A percentile compares a stretch with the other conserved stretches of the same genome.
These are phyloP conservation scores for Salvia miltiorrhiza DNA, from an alignment of 257 asterid genomes.

Conservation along the genomic window DNA sequence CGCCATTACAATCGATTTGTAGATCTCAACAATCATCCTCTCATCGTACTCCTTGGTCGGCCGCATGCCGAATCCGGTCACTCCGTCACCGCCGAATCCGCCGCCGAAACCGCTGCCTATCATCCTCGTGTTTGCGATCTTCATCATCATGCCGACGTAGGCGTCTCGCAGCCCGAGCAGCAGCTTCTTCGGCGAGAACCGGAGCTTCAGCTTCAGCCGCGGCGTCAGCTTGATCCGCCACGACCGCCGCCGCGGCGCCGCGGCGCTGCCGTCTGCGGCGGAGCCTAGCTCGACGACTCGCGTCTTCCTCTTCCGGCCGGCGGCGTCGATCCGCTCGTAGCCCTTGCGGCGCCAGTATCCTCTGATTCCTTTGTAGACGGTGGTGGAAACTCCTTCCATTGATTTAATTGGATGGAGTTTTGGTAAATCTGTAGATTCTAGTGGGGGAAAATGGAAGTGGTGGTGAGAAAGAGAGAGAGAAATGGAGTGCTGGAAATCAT, in stretches of 20 bases:
- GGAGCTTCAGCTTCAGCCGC: conserved; percentile 43
- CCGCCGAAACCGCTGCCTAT: conserved; percentile 29
- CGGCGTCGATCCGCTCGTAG: conserved; percentile 41
- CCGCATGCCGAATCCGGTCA: conserved; percentile 42
- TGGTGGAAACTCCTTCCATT: conserved; percentile 44
- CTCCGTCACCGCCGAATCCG: conserved; percentile 19
- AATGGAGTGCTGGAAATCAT: conserved; percentile 25
- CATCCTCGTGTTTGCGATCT: conserved; percentile 37
- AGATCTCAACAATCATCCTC: conserved; percentile 58
- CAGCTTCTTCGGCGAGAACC: conserved; percentile 61
- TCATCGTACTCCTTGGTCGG: conserved; percentile 59
- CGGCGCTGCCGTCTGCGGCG: background rate
- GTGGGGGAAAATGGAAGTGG: background rate
- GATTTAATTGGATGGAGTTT: background rate
- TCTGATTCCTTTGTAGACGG: conserved; percentile 33
- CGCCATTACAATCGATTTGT: too few species aligned
- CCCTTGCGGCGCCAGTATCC: conserved; percentile 60
- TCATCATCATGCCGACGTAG: conserved; percentile 59
- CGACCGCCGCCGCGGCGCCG: conserved; percentile 32
- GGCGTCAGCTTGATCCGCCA: conserved; percentile 48
- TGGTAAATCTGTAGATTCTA: background rate
- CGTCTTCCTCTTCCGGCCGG: conserved; percentile 26
- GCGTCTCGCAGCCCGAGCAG: conserved; percentile 49
- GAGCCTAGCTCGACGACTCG: conserved; percentile 30
- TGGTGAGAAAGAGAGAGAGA: background rate